Conservation (phyloP, 23 red algal species). For the Gracilaria gracilis region DNA sequence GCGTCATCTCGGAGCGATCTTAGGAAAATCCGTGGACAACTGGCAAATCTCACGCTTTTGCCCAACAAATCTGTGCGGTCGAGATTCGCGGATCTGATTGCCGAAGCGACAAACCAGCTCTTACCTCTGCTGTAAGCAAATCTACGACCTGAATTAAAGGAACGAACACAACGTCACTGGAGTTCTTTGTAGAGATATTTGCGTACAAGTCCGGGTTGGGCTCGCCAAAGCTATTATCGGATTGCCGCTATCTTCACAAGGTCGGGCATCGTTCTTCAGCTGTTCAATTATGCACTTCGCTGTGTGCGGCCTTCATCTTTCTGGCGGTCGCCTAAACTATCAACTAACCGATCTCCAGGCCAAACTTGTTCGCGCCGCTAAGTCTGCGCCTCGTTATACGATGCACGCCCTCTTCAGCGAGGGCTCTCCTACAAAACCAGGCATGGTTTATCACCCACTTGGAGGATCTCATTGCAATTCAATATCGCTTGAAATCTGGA, state of each 20-base stretch:
- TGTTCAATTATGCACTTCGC: slow-evolving; percentile 35
- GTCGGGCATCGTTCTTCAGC: neutral
- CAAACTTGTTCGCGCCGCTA: slow-evolving; percentile 11
- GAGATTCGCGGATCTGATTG: neutral
- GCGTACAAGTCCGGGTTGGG: too few relatives aligned
- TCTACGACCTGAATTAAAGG: too few relatives aligned
- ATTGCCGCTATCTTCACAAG: too few relatives aligned
- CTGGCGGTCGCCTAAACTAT: slow-evolving; percentile 34
- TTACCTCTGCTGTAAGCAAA: neutral
- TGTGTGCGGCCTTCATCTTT: slow-evolving; percentile 57
- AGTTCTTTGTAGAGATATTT: too few relatives aligned
- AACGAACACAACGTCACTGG: too few relatives aligned
- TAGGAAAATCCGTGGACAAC: neutral
- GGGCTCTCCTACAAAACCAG: slow-evolving; percentile 41
- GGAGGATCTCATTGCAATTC: slow-evolving; percentile 20
- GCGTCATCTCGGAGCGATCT: slow-evolving; percentile 30
- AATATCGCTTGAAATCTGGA: slow-evolving; percentile 56
- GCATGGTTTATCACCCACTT: slow-evolving; percentile 41
- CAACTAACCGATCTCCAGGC: slow-evolving; percentile 23
- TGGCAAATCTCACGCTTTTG: neutral
- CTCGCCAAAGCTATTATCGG: too few relatives aligned
- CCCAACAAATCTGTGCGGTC: neutral
- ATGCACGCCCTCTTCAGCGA: slow-evolving; percentile 49
- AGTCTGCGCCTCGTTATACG: slow-evolving; percentile 41
- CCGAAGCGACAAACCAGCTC: neutral